Conservation (phyloP, 2,329 filamentous ascomycete genomes). For the Pseudonectria foliicola region DNA sequence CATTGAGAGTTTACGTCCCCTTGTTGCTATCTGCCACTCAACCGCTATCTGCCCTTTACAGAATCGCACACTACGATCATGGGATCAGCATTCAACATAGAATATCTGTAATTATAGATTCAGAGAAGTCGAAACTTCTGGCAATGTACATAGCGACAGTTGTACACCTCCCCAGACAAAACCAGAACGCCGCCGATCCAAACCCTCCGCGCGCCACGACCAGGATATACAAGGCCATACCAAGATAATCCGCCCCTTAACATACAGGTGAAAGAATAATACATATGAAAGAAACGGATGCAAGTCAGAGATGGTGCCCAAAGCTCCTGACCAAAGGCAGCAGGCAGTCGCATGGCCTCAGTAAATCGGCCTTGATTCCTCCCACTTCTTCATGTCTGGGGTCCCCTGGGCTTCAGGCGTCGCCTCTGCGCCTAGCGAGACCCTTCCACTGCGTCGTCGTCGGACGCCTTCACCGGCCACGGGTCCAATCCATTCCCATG, state of each 20-base stretch:
- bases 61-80: too few relatives aligned
- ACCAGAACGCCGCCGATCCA: slow-evolving; percentile 9
- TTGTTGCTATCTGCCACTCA: too few relatives aligned
- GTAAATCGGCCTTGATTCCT: slow-evolving; percentile 36
- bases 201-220: slow-evolving; percentile 6
- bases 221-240: slow-evolving; percentile 9
- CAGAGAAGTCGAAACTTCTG: too few relatives aligned
- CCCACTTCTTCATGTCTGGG: slow-evolving; percentile 31
- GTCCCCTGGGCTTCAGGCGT: slow-evolving; percentile 23
- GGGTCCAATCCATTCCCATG: slow-evolving; percentile 65
- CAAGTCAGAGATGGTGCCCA: slow-evolving; percentile 3
- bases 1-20: too few relatives aligned
- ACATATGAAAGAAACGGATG: slow-evolving; percentile 11
- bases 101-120: too few relatives aligned
- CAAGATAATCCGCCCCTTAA: slow-evolving; percentile 5
- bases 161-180: too few relatives aligned
- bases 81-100: too few relatives aligned
- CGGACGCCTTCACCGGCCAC: slow-evolving; percentile 37
- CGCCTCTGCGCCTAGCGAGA: slow-evolving; percentile 37
- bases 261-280: slow-evolving; percentile 6
- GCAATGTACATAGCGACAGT: too few relatives aligned
- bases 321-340: slow-evolving; percentile 3
- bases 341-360: slow-evolving; percentile 17
- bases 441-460: slow-evolving; percentile 45
- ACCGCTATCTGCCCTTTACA: too few relatives aligned